Conservation (phyloP, 2,329 filamentous ascomycete genomes). For the Anisogramma anomala region DNA sequence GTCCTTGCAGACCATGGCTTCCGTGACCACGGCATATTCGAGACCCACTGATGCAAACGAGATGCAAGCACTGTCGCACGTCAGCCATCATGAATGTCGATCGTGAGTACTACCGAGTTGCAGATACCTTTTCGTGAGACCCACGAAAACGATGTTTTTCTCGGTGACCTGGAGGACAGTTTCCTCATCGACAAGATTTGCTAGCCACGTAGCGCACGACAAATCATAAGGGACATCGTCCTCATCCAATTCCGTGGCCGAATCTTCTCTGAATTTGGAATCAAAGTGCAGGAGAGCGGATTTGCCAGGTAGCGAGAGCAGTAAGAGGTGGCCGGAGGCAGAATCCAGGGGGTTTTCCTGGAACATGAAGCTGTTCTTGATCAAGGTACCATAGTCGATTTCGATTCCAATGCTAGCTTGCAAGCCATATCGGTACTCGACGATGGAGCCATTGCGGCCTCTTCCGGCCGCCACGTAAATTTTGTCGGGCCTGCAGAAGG, state of each 20-base stretch:
- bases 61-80: conserved; percentile 2
- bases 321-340: conserved; percentile 27
- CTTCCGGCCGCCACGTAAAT: conserved; percentile 58
- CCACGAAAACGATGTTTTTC: conserved; percentile 30
- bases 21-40: conserved; percentile 24
- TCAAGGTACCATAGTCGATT: conserved; percentile 36
- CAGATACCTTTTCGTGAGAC: conserved; percentile 25
- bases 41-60: conserved; percentile 17
- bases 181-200: conserved; percentile 25
- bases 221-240: conserved; percentile 38
- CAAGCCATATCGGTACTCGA: conserved; percentile 58
- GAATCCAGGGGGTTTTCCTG: conserved; percentile 16
- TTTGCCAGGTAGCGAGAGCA: conserved; percentile 39
- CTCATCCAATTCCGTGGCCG: conserved; percentile 26
- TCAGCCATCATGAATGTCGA: not conserved
- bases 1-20: conserved; percentile 30
- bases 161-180: conserved; percentile 45
- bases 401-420: conserved; percentile 55
- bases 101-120: not conserved
- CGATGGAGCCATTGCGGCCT: conserved; percentile 49
- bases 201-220: conserved; percentile 39
- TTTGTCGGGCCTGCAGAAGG: conserved; percentile 32
- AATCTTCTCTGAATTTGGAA: conserved; percentile 29
- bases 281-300: conserved; percentile 39
- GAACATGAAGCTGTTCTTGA: conserved; percentile 44